Evolutionary conservation across 1,284 basidiomycete genomes (phyloP).

Genomic region (Erythrobasidium hasegawianum): DNA sequence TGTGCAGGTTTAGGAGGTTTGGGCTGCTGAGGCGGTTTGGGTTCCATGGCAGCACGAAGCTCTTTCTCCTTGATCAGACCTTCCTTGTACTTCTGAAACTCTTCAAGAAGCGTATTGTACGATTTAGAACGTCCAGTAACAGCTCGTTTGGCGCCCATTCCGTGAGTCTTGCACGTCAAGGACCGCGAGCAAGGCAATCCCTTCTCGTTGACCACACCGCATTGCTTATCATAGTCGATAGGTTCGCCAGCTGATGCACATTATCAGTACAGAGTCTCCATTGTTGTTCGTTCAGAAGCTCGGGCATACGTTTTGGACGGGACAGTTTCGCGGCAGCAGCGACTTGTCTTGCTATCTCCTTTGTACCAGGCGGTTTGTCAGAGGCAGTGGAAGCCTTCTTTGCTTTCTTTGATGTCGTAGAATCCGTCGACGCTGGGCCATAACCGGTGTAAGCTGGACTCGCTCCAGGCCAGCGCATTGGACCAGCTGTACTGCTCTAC

Average conservation of each 20-base stretch:
- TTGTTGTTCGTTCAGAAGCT: no score
- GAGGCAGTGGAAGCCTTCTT: constrained; percentile 25
- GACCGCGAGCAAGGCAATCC: constrained; percentile 89
- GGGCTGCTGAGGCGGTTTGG: constrained; percentile 55
- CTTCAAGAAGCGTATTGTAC: constrained; percentile 83
- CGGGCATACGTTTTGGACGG: no score
- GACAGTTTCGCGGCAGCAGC: no score
- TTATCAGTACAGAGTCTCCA: not conserved
- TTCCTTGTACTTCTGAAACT: constrained; percentile 83
- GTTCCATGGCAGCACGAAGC: constrained; percentile 47
- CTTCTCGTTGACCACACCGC: constrained; percentile 97
- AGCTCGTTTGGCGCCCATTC: constrained; percentile 92
- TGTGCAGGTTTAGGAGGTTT: not conserved
- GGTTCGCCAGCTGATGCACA: constrained; percentile 54
- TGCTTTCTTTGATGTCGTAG: constrained; percentile 6
- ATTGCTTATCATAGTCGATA: constrained; percentile 86
- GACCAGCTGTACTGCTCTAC: not conserved
- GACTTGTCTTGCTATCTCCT: no score
- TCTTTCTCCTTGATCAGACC: constrained; percentile 62
- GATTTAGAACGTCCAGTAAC: constrained; percentile 78
- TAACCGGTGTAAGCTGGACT: not conserved
- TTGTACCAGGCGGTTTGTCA: constrained; percentile 1
- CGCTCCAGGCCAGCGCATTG: not conserved
- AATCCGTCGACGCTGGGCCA: constrained; percentile 26
- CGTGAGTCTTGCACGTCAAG: constrained; percentile 95